Percentiles rank a stretch among this genome's conserved stretches.
Evolutionary conservation across 805 yeast genomes (phyloP).

Genomic region (Ogataea degrootiae): DNA sequence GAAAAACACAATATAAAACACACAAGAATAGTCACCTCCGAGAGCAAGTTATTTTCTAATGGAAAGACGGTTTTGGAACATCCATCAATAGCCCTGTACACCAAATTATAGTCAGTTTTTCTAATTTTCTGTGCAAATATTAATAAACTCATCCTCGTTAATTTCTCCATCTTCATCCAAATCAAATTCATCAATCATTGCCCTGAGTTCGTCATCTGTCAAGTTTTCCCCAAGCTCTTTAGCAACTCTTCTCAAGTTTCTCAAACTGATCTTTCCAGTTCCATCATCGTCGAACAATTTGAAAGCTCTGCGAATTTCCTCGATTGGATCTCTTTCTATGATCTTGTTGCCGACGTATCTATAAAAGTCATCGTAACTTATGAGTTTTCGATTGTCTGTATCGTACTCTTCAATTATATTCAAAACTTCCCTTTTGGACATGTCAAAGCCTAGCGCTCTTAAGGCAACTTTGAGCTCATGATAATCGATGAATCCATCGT

Average conservation of each 20-base stretch:
- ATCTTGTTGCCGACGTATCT: slow-evolving; percentile 77
- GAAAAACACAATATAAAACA: too few species aligned
- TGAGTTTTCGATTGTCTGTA: slow-evolving; percentile 64
- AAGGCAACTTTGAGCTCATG: slow-evolving; percentile 93
- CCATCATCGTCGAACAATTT: slow-evolving; percentile 81
- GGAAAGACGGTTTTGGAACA: too few species aligned
- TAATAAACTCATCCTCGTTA: slow-evolving; percentile 84
- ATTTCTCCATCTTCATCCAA: slow-evolving; percentile 94
- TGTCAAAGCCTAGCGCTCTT: slow-evolving; percentile 88
- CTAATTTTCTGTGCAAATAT: slow-evolving; percentile 72
- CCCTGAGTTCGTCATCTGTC: slow-evolving; percentile 86
- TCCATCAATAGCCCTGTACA: too few species aligned
- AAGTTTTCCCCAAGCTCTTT: slow-evolving; percentile 89
- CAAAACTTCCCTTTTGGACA: slow-evolving; percentile 68
- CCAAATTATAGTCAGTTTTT: too few species aligned
- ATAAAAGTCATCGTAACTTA: slow-evolving; percentile 78
- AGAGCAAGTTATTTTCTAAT: too few species aligned
- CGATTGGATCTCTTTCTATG: slow-evolving; percentile 85
- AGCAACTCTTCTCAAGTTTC: slow-evolving; percentile 83
- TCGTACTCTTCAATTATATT: slow-evolving; percentile 78
- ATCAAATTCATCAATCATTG: slow-evolving; percentile 98
- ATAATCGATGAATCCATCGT: slow-evolving; percentile 84
- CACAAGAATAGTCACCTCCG: too few species aligned
- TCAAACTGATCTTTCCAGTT: slow-evolving; percentile 79
- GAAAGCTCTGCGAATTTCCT: slow-evolving; percentile 88